Base-by-base conservation (phyloP, 768 basidiomycete genomes). In the Russula abietina region DNA sequence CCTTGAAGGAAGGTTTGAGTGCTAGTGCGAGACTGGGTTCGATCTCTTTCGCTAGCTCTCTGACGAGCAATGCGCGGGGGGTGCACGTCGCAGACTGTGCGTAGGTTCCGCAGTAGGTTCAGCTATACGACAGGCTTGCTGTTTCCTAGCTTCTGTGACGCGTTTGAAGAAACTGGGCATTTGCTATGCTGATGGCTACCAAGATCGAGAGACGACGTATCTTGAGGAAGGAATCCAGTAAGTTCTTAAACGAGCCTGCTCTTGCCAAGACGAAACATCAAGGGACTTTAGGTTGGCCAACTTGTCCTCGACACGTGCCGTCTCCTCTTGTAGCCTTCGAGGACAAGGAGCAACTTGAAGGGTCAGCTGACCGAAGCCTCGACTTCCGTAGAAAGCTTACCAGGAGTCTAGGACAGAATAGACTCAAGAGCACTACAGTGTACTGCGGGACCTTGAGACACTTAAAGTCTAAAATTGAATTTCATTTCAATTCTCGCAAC, bases 151-250 rank as follows among this genome's bases (percentile, higher is more conserved):
- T 91, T 81, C 64, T 97, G 93, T 83, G 63, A 97, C 83, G 12
- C 93, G 87, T 66, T 84, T 84, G 81, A 96, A 91, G 76, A n/a
- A 99, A 93, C 30, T 86, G 79, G 4, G 92, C 82, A 64, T 86
- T 87, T 39, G 93, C 83, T 49, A 98, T 81, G 19, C 84, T 83
- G 28, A 91, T 83, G 1, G 91, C 87, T 41, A 98, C 73, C 1
- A 78, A 72, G 1, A 81, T 80, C 0, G 95, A 98, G 9, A 92
- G 74, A 12, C 94, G 89, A 57, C 87, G 85, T 51, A 98, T 89
- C 78, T 97, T 97, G 71, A 95, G 83, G 75, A 94, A 89, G 1
- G 93, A 91, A 56, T 95, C 92, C 9, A 98, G 84, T 26, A 99
- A 75, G 70, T 89, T 92, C 72, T 98, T 95, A 70, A 97, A 94